phyloP scores from a whole-genome alignment of 2,329 filamentous ascomycete species.

The Monosporascus sp. region DNA sequence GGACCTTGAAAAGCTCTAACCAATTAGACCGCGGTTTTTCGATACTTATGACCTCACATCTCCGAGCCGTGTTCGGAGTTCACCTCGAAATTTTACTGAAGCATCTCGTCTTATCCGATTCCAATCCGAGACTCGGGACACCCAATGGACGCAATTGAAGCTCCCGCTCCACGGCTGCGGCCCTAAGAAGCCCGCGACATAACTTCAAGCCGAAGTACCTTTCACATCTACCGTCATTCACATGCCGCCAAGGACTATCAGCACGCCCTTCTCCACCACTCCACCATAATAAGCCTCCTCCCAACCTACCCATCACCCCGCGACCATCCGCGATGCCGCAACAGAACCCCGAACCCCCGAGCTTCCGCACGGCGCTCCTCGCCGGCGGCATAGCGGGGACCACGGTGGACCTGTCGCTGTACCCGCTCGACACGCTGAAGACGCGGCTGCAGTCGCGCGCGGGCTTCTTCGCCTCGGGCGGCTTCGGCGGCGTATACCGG shows the following conservation, averaged over 20 bases:
- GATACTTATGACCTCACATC: not conserved
- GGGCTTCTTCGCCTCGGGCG: slow-evolving; percentile 76
- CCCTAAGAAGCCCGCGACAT: not conserved
- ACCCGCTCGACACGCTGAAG: slow-evolving; percentile 97
- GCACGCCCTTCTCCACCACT: too few species aligned
- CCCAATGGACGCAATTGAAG: not conserved
- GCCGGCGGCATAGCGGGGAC: slow-evolving; percentile 90
- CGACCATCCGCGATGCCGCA: slow-evolving; percentile 7
- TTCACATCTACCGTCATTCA: too few species aligned
- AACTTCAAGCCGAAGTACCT: not conserved
- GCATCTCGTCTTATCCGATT: not conserved
- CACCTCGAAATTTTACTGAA: not conserved
- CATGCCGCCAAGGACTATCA: too few species aligned
- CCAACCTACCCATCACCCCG: not conserved
- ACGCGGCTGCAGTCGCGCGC: slow-evolving; percentile 84
- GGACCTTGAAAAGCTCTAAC: not conserved
- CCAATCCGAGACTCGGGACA: not conserved
- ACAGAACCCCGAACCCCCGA: slow-evolving; percentile 28
- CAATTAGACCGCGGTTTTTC: not conserved
- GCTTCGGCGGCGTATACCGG: slow-evolving; percentile 87
- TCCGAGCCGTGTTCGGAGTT: not conserved
- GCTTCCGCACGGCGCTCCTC: slow-evolving; percentile 57
- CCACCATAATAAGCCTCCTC: too few species aligned
- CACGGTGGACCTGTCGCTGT: slow-evolving; percentile 93
- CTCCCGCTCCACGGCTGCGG: not conserved